A percentile compares a stretch with the other conserved stretches of the same genome.
These are phyloP conservation scores for Jatropha podagrica DNA, from an alignment of 441 rosid species.

Conservation along the genomic window DNA sequence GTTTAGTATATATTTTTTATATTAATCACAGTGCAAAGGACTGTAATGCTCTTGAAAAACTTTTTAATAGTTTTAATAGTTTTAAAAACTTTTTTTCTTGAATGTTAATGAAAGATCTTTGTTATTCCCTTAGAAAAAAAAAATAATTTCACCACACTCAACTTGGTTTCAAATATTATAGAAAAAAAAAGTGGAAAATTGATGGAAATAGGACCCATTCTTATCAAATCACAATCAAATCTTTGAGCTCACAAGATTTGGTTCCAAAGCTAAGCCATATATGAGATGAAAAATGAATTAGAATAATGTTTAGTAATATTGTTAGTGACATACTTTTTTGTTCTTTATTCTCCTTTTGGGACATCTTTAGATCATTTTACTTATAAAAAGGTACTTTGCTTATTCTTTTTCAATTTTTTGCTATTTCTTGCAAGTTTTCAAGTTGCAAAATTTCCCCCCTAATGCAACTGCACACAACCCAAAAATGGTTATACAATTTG, in stretches of 20 bases:
- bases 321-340: background rate
- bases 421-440: background rate
- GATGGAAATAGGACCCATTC: background rate
- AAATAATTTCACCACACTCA: no score
- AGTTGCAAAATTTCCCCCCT: background rate
- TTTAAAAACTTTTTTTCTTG: no score
- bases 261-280: slow-evolving; percentile 2
- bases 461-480: background rate
- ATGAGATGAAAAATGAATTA: background rate
- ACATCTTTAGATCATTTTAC: slow-evolving; percentile 9
- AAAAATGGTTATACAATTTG: background rate
- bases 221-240: slow-evolving; percentile 6
- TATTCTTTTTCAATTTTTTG: slow-evolving; percentile 4
- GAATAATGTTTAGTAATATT: slow-evolving; percentile 19
- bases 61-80: no score
- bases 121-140: no score
- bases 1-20: no score
- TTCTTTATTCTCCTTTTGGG: background rate
- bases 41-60: no score
- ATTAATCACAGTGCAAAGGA: no score
- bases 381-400: background rate
- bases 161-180: background rate
- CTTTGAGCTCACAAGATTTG: slow-evolving; percentile 15
- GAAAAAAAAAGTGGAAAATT: background rate
- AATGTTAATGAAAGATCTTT: no score